phyloP scores from a whole-genome alignment of 2,329 filamentous ascomycete species.

The Whalleya microplaca region DNA sequence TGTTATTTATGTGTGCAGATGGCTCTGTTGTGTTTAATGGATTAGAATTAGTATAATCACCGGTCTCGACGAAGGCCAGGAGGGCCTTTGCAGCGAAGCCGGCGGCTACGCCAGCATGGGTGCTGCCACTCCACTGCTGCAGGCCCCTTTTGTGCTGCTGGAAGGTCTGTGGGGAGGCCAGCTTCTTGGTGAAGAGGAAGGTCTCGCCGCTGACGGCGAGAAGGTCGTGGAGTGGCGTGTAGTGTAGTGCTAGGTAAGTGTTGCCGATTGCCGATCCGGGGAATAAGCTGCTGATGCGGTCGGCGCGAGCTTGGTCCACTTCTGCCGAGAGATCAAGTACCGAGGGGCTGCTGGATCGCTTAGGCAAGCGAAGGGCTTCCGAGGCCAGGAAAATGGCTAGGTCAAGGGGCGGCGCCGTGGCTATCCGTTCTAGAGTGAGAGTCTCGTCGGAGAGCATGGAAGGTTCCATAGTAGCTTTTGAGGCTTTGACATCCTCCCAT shows the following conservation, averaged over 20 bases:
- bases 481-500: slow-evolving; percentile 47
- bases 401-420: slow-evolving; percentile 34
- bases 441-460: slow-evolving; percentile 35
- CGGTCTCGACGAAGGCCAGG: slow-evolving; percentile 45
- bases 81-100: slow-evolving; percentile 57
- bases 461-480: slow-evolving; percentile 35
- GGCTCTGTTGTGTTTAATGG: slow-evolving; percentile 16
- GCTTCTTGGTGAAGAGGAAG: slow-evolving; percentile 61
- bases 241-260: slow-evolving; percentile 60
- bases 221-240: slow-evolving; percentile 61
- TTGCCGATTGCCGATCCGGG: slow-evolving; percentile 49
- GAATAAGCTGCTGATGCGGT: slow-evolving; percentile 48
- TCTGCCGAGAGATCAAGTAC: slow-evolving; percentile 23
- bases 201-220: slow-evolving; percentile 62
- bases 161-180: slow-evolving; percentile 49
- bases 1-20: slow-evolving; percentile 10
- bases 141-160: slow-evolving; percentile 52
- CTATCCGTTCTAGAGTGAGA: slow-evolving; percentile 42
- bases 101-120: slow-evolving; percentile 48
- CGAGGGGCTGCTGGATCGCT: slow-evolving; percentile 22
- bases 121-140: slow-evolving; percentile 37
- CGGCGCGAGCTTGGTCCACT: slow-evolving; percentile 28
- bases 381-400: slow-evolving; percentile 34
- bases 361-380: slow-evolving; percentile 34
- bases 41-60: slow-evolving; percentile 27